Base-by-base conservation (phyloP, 345 rosid genomes). In the Hypericum perforatum region DNA sequence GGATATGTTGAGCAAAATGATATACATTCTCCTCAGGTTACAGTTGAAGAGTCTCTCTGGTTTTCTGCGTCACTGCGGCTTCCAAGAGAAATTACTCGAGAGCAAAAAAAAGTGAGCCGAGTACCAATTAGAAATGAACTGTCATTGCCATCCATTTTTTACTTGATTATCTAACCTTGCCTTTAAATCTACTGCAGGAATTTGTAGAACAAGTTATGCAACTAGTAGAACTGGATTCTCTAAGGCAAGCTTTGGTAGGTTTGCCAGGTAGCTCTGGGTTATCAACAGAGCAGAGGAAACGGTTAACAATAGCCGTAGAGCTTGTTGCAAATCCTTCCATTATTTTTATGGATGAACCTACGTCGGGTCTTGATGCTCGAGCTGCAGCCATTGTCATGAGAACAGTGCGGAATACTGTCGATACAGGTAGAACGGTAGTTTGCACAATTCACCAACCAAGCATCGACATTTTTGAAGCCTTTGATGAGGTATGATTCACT, bases 351-450 rank as follows among this genome's bases (percentile, higher is more conserved):
- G 97, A 89, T 70, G 97, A 89, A 64, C 97, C 97, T 40, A 89
- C 97, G 13, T 89, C 97, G 61, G 97, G 97, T 56, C 92, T 89
- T 64, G 97, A 86, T 74, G 94, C 97, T 41, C 75, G 95, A 53
- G 97, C 97, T 54, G 95, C 97, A n/a, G 94, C 97, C 44, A 84
- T 89, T 56, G 97, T 89, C 58, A 89, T 86, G 95, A 73, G 97
- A 71, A 80, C 97, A 43, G 88, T 89, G 42, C 88, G 97, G 51
- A 89, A 85, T 63, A 89, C 97, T 12, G 97, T 89, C 57, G 95
- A 89, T 64, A 89, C 97, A 40, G 97, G 97, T 61, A 74, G 97
- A 70, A 89, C 95, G 11, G 92, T 89, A 52, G 95, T 86, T 63
- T 89, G 95, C 76, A 82, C 94, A 49, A 89, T 89, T 64, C 97